Evolutionary conservation across 305 asterid genomes (phyloP), one percentile per base, ranked within the genome.

Genomic region (Rubia tinctorum): DNA sequence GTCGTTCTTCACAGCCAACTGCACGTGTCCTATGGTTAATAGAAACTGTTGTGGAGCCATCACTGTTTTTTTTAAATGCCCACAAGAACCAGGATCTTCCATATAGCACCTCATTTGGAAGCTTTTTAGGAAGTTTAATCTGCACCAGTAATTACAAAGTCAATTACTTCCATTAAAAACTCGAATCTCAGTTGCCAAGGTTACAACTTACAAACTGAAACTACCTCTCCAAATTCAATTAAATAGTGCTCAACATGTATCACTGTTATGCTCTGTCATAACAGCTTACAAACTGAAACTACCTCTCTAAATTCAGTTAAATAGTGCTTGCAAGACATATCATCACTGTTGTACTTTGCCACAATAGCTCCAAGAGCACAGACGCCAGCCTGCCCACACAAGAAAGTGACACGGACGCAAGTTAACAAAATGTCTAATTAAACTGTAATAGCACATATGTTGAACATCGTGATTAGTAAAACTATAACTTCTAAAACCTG

Each of bases 81-180:
- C 92, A 93, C 83, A 93, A 82, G 85, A 79, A 93, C 73, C 97
- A 95, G 39, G 90, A 90, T 83, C 88, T 86, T 56, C 98, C 96
- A 39, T 86, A 93, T 78, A 93, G 73, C 65, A 93, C 78, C 69
- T 93, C 96, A 34, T 89, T 80, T 1, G 97, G 92, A 68, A 91
- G 84, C 63, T 88, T 90, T 78, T 82, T 80, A 20, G 92, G 40
- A 76, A 87, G 89, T 86, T 87, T 84, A 73, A 91, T 87, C 97
- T 91, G 65, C 49, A 68, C 11, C 25, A 49, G 2, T 14, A 13
- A 39, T 25, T 18, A 23, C 15, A 59, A 14, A 45, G 56, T 23
- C 42, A 34, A 67, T 66, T 64, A 58, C 56, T 60, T n/a, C 56
- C 68, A 44, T 62, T n/a, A 39, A 45, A 69, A 66, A 51, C 23